Percentiles rank a stretch among this genome's conserved stretches.
These are phyloP conservation scores for Penicillium sp. DNA, from an alignment of 2,329 filamentous ascomycete genomes.

Conservation along the genomic window DNA sequence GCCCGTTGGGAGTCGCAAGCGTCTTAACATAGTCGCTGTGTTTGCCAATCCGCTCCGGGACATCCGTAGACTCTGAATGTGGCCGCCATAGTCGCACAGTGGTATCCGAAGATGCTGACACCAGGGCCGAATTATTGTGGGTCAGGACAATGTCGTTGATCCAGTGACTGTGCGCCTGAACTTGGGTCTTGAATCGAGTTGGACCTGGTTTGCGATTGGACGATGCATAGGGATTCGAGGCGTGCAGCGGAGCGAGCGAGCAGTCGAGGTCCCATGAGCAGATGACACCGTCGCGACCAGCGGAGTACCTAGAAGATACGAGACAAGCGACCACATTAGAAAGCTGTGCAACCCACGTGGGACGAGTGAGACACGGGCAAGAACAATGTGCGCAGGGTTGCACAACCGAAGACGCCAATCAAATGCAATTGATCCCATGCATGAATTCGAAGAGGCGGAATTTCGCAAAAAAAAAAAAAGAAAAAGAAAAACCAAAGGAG, in stretches of 20 bases:
- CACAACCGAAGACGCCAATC: background rate
- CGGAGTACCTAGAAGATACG: slow-evolving; percentile 67
- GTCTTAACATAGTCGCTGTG: slow-evolving; percentile 97
- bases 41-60: slow-evolving; percentile 76
- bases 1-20: slow-evolving; percentile 67
- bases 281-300: slow-evolving; percentile 87
- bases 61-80: slow-evolving; percentile 54
- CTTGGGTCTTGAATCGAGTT: slow-evolving; percentile 55
- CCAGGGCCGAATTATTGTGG: slow-evolving; percentile 68
- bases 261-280: slow-evolving; percentile 80
- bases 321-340: slow-evolving; percentile 16
- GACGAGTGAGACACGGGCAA: slow-evolving; percentile 1
- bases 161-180: slow-evolving; percentile 88
- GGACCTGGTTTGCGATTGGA: slow-evolving; percentile 29
- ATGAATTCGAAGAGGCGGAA: background rate
- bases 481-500: too few species aligned
- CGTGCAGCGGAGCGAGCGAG: slow-evolving; percentile 29
- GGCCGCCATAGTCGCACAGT: slow-evolving; percentile 92
- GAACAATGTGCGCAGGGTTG: background rate
- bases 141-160: slow-evolving; percentile 86
- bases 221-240: slow-evolving; percentile 18
- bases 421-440: background rate
- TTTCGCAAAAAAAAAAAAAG: background rate
- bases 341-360: slow-evolving; percentile 11
- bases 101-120: slow-evolving; percentile 89